Base-by-base conservation (phyloP, 2,329 filamentous ascomycete species). In the Monosporascus sp. region DNA sequence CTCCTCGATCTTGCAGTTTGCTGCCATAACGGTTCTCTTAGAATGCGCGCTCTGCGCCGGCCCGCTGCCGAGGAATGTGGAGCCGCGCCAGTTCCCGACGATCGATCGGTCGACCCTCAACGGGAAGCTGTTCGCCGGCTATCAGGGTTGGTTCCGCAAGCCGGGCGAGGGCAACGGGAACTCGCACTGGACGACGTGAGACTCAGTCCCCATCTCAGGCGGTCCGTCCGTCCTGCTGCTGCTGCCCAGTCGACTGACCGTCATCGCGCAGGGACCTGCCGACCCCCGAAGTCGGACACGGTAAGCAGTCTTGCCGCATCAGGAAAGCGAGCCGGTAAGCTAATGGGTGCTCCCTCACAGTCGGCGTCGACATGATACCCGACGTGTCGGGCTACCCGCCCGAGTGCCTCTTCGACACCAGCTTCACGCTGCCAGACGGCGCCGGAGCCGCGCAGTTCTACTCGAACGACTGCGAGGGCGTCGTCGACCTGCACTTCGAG, bases 91-190 rank as follows among this genome's bases (percentile, higher is more conserved):
- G 48, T 48, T 27, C 27, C 58, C 56, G 14, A 58, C 49, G 17
- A 62, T 64, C 40, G 61, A 64, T 41, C 57, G 57, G 43, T 63
- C 62, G 44, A 60, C 62, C 9, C 49, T 64, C 22, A 59, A 63
- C 45, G 61, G 61, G 5, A 60, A 64, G 19, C 55, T 63, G 26
- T 63, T 64, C 19, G 60, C 62, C 17, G 62, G 62, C 24, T 64
- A 63, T 37, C 61, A 63, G 50, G 62, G 57, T 24, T 64, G 62
- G 62, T 64, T 64, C 45, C 59, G 62, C 27, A 64, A 62, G 35
- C 62, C 62, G 6, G 9, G 48, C 3, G 60, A 62, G 37, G 60
- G 60, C 37, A 37, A 63, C 50, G 60, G 60, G 9, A 64, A 63
- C 44, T 63, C 60, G 19, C 62, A 63, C 53, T 64, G 62, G 62